Evolutionary conservation across 2,329 filamentous ascomycete species (phyloP).

Genomic region (Nothopassalora personata): DNA sequence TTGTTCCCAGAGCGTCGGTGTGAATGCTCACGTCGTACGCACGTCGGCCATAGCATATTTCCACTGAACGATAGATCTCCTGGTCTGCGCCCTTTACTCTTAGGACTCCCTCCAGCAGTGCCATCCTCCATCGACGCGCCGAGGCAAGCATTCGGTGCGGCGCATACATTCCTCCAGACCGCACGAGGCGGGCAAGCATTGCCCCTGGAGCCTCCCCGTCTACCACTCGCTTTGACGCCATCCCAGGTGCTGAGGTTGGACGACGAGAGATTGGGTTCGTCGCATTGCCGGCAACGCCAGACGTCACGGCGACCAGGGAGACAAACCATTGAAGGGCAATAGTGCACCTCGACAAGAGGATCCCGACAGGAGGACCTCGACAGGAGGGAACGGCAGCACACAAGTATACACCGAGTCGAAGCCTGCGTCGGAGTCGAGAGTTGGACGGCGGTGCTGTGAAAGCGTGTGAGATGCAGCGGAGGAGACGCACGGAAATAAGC

Average conservation of each 20-base stretch:
- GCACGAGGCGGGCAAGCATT: conserved; percentile 7
- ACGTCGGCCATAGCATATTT: not conserved
- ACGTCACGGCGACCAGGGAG: not conserved
- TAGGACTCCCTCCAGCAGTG: not conserved
- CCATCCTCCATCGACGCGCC: not conserved
- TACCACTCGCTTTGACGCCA: conserved; percentile 6
- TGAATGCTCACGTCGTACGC: not conserved
- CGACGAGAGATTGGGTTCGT: not conserved
- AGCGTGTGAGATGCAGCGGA: not conserved
- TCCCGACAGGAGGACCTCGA: not conserved
- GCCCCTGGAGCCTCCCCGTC: not conserved
- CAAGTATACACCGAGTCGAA: not conserved
- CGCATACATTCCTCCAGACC: not conserved
- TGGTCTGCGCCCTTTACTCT: not conserved
- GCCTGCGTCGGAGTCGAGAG: not conserved
- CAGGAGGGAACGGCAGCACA: not conserved
- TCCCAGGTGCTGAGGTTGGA: not conserved
- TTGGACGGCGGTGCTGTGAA: not conserved
- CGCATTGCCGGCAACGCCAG: not conserved
- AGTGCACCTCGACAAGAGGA: not conserved
- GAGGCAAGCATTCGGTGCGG: not conserved
- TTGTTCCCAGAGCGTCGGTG: not conserved
- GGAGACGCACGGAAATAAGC: conserved; percentile 3
- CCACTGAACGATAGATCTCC: not conserved
- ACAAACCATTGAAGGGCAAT: not conserved